phyloP scores from a whole-genome alignment of 148 eudicot genomes.

The Diospyros kaki region DNA sequence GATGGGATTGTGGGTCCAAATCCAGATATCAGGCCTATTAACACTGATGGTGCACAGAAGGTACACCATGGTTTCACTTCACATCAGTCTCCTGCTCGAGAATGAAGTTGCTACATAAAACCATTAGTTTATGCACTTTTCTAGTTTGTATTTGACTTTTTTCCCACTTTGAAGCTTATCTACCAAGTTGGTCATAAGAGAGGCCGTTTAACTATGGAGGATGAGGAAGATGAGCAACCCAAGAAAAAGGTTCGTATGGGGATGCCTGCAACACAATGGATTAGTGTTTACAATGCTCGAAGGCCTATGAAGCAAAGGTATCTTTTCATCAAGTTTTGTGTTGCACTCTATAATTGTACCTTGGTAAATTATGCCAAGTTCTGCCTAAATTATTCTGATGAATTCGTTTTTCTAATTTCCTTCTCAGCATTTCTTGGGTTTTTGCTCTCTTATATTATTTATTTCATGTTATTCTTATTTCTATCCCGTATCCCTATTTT shows the following conservation, averaged over 20 bases:
- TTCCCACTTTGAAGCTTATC: constrained; percentile 39
- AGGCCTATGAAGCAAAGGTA: constrained; percentile 87
- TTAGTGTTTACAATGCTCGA: constrained; percentile 71
- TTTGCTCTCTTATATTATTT: neutral
- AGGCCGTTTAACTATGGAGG: constrained; percentile 54
- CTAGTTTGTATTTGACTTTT: neutral
- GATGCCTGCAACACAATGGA: constrained; percentile 84
- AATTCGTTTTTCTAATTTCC: neutral
- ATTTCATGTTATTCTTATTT: neutral
- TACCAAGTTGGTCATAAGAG: constrained; percentile 73
- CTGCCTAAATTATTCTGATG: neutral
- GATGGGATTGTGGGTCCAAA: constrained; percentile 75
- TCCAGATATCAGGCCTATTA: constrained; percentile 63
- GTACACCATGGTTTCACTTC: constrained; percentile 25
- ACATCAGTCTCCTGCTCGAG: neutral
- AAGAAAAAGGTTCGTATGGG: constrained; percentile 76
- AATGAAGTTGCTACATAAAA: neutral
- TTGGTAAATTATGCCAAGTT: neutral
- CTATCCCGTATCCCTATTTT: neutral
- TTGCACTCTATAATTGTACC: neutral
- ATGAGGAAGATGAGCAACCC: constrained; percentile 65
- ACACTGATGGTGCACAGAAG: constrained; percentile 84
- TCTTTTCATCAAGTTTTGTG: neutral
- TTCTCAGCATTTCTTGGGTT: neutral
- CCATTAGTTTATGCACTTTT: neutral